Evolutionary conservation across 108 stramenopile genomes (phyloP).

Genomic region (Seminavis robusta): DNA sequence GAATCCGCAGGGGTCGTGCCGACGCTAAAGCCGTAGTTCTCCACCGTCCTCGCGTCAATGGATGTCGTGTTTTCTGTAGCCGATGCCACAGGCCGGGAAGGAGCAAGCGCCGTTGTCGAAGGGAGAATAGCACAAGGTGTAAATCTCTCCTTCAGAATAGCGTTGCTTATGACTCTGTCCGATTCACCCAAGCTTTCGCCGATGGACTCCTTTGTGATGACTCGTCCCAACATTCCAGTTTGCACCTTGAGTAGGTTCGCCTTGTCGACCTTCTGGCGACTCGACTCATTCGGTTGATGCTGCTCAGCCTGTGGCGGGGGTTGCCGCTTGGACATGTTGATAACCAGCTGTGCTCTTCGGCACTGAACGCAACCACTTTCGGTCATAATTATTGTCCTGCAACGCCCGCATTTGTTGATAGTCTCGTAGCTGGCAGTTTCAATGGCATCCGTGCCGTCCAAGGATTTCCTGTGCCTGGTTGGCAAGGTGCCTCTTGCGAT

Average conservation of each 20-base stretch:
- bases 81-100: slow-evolving; percentile 9
- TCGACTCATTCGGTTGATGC: background rate
- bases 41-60: background rate
- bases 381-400: slow-evolving; percentile 42
- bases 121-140: slow-evolving; percentile 67
- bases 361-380: slow-evolving; percentile 68
- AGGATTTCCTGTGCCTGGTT: background rate
- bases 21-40: background rate
- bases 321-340: slow-evolving; percentile 51
- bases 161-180: slow-evolving; percentile 35
- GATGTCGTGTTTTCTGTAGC: background rate
- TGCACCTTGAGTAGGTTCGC: slow-evolving; percentile 37
- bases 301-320: background rate
- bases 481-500: background rate
- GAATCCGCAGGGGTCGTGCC: background rate
- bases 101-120: slow-evolving; percentile 30
- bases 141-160: slow-evolving; percentile 57
- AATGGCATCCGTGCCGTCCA: background rate
- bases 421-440: background rate
- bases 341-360: slow-evolving; percentile 57
- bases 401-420: slow-evolving; percentile 62
- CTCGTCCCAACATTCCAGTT: slow-evolving; percentile 58
- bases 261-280: no score
- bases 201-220: slow-evolving; percentile 37
- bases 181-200: slow-evolving; percentile 30